phyloP scores from a whole-genome alignment of 306 rosid genomes.

The Prunus salicina region DNA sequence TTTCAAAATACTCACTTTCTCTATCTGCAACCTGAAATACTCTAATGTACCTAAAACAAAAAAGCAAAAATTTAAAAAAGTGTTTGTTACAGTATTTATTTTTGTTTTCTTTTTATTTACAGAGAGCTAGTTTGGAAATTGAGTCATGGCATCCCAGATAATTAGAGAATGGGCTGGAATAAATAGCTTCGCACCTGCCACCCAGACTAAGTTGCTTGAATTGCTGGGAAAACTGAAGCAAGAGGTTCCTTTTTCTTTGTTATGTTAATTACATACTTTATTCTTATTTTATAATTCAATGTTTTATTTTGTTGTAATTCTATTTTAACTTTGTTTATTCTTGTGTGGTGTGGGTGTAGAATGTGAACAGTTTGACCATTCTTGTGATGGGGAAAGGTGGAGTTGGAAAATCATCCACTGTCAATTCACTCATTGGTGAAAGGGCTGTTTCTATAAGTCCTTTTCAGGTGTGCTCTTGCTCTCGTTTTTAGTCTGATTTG shows the following conservation, averaged over 20 bases:
- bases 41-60: background rate
- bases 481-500: constrained; percentile 3
- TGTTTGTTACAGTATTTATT: background rate
- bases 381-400: constrained; percentile 99
- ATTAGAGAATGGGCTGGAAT: constrained; percentile 88
- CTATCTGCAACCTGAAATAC: background rate
- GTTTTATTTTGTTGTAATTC: background rate
- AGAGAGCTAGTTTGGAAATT: constrained; percentile 10
- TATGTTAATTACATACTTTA: background rate
- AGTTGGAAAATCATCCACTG: constrained; percentile 94
- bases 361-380: constrained; percentile 82
- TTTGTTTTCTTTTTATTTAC: background rate
- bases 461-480: constrained; percentile 60
- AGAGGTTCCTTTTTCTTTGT: constrained; percentile 45
- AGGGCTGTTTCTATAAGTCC: constrained; percentile 83
- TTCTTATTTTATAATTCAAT: background rate
- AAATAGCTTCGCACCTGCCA: constrained; percentile 76
- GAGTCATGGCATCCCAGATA: constrained; percentile 62
- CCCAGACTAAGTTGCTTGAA: constrained; percentile 81
- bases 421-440: constrained; percentile 90
- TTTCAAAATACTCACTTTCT: background rate
- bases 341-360: constrained; percentile 37
- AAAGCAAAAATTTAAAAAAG: background rate
- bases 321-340: background rate
- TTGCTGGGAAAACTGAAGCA: constrained; percentile 75